Percentiles rank a stretch among this genome's conserved stretches.
Evolutionary conservation across 2,329 filamentous ascomycete genomes (phyloP).

Genomic region (Neonectria faginata): DNA sequence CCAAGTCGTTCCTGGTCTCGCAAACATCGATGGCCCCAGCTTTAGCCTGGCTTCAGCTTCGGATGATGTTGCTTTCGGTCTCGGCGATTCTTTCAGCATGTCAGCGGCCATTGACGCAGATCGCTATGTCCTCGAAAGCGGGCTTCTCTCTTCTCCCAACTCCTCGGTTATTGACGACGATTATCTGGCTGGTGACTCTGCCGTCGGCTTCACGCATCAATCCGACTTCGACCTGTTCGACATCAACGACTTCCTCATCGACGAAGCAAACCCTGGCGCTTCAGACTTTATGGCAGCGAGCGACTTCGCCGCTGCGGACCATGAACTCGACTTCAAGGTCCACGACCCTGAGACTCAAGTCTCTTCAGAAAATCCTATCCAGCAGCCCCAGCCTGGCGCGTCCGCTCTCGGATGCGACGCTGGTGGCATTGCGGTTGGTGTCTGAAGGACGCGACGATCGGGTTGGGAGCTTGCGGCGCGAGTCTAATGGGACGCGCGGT

Average conservation of each 20-base stretch:
- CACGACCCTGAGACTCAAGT: slow-evolving; percentile 70
- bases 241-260: slow-evolving; percentile 67
- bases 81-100: slow-evolving; percentile 76
- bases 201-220: slow-evolving; percentile 58
- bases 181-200: slow-evolving; percentile 73
- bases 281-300: slow-evolving; percentile 62
- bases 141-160: slow-evolving; percentile 80
- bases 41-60: slow-evolving; percentile 64
- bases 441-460: slow-evolving; percentile 66
- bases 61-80: slow-evolving; percentile 73
- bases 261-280: slow-evolving; percentile 60
- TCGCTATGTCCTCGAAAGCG: slow-evolving; percentile 81
- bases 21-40: slow-evolving; percentile 54
- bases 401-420: slow-evolving; percentile 79
- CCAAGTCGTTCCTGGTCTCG: slow-evolving; percentile 59
- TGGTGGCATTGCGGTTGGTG: slow-evolving; percentile 78
- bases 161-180: slow-evolving; percentile 73
- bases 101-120: slow-evolving; percentile 77
- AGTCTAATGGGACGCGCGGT: slow-evolving; percentile 53
- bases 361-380: slow-evolving; percentile 75
- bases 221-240: slow-evolving; percentile 61
- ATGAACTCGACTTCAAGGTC: slow-evolving; percentile 64
- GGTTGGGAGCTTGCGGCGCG: slow-evolving; percentile 54
- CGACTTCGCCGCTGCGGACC: slow-evolving; percentile 64
- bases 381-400: slow-evolving; percentile 80